phyloP scores from a whole-genome alignment of 2,329 filamentous ascomycete genomes.

The Stenocarpella maydis region DNA sequence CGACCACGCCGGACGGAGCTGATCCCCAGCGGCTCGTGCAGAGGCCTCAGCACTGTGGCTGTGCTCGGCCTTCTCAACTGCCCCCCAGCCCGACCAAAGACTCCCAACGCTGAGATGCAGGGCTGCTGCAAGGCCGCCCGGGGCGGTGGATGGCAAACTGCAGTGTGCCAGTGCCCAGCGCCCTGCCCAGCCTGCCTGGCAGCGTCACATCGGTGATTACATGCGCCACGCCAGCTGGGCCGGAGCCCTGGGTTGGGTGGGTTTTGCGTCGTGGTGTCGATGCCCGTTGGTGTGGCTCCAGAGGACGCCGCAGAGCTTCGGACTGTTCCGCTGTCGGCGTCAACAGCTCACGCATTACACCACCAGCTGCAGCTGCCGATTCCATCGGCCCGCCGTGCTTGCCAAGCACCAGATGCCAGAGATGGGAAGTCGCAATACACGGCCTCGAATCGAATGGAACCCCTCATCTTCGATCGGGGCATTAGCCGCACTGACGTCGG shows the following conservation, averaged over 20 bases:
- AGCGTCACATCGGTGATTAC: constrained; percentile 26
- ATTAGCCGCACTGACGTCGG: constrained; percentile 8
- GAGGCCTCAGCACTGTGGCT: neutral
- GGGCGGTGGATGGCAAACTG: constrained; percentile 14
- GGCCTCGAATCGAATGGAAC: constrained; percentile 9
- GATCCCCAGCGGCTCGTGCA: neutral
- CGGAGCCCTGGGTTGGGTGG: neutral
- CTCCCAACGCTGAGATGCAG: neutral
- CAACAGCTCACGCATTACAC: no score
- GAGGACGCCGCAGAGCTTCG: neutral
- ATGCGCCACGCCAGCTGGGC: constrained; percentile 3
- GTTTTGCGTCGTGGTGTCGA: neutral
- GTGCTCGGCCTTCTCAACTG: neutral
- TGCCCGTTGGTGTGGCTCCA: neutral
- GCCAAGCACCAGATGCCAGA: neutral
- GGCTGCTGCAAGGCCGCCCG: constrained; percentile 6
- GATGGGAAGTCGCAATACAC: neutral
- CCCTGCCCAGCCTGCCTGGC: no score
- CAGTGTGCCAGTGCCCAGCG: constrained; percentile 4
- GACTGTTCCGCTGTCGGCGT: neutral
- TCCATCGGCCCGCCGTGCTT: neutral
- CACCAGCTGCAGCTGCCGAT: neutral
- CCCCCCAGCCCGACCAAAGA: neutral
- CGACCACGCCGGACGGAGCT: neutral
- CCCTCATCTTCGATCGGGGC: constrained; percentile 20